phyloP scores from a whole-genome alignment of 2,329 filamentous ascomycete genomes.

The Venturia aucupariae region DNA sequence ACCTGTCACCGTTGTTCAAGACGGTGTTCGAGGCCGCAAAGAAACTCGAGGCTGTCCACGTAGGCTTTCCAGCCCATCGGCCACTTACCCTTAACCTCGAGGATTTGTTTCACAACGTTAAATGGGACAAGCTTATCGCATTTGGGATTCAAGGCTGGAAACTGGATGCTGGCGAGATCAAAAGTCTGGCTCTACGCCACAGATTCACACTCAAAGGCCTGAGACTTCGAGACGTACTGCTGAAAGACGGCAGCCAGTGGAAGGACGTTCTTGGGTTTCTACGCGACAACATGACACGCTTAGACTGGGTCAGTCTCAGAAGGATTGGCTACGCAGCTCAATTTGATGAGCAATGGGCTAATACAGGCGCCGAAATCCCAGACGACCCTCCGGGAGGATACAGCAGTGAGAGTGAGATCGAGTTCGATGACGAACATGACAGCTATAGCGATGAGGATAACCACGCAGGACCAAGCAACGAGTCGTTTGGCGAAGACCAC shows the following conservation, averaged over 20 bases:
- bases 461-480: slow-evolving; percentile 17
- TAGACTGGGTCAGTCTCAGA: slow-evolving; percentile 55
- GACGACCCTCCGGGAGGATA: slow-evolving; percentile 34
- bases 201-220: slow-evolving; percentile 48
- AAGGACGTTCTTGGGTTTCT: slow-evolving; percentile 49
- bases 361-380: slow-evolving; percentile 38
- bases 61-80: slow-evolving; percentile 51
- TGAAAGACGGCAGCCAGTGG: slow-evolving; percentile 53
- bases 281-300: slow-evolving; percentile 44
- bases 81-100: slow-evolving; percentile 50
- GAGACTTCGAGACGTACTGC: slow-evolving; percentile 49
- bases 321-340: slow-evolving; percentile 50
- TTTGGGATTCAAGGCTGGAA: slow-evolving; percentile 59
- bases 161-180: slow-evolving; percentile 51
- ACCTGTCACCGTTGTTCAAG: slow-evolving; percentile 48
- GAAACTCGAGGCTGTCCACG: slow-evolving; percentile 53
- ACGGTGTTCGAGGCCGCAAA: slow-evolving; percentile 49
- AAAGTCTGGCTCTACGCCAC: slow-evolving; percentile 47
- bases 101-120: slow-evolving; percentile 52
- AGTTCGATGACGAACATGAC: slow-evolving; percentile 18
- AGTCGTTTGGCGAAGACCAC: neutral
- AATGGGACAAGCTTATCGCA: slow-evolving; percentile 52
- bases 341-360: slow-evolving; percentile 40
- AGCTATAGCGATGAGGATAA: slow-evolving; percentile 20
- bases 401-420: slow-evolving; percentile 33